Evolutionary conservation across 805 yeast genomes (phyloP).

Genomic region (Myxozyma neotropica): DNA sequence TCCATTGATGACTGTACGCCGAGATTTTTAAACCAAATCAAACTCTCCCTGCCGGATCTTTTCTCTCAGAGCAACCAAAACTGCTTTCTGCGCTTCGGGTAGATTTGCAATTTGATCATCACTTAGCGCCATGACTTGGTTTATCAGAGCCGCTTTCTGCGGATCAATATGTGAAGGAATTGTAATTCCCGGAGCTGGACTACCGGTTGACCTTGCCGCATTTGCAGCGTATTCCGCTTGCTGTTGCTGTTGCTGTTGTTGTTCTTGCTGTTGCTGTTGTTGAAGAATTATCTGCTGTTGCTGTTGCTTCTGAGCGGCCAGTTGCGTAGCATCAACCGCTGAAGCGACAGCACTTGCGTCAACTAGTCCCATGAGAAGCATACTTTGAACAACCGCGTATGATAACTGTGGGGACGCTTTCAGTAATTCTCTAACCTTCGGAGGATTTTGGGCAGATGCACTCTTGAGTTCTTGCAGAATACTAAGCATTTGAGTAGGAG

Average conservation of each 20-base stretch:
- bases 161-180: constrained; percentile 38
- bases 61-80: constrained; percentile 39
- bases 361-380: constrained; percentile 49
- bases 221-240: constrained; percentile 18
- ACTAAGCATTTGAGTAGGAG: constrained; percentile 50
- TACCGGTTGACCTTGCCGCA: constrained; percentile 1
- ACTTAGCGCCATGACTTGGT: constrained; percentile 55
- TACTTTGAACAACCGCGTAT: constrained; percentile 77
- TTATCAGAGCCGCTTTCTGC: constrained; percentile 52
- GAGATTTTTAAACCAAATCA: constrained; percentile 1
- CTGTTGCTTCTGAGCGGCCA: constrained; percentile 24
- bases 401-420: constrained; percentile 77
- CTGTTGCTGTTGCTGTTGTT: constrained; percentile 29
- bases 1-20: no score
- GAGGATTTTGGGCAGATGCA: constrained; percentile 60
- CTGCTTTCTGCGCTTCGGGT: constrained; percentile 55
- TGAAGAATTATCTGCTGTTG: constrained; percentile 5
- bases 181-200: background rate
- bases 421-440: constrained; percentile 60
- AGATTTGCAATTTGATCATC: constrained; percentile 54
- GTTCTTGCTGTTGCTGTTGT: constrained; percentile 9
- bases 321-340: constrained; percentile 34
- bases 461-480: constrained; percentile 60
- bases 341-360: constrained; percentile 39
- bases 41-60: constrained; percentile 35